Conservation (phyloP, 257 asterid species). For the Mitragyna speciosa region DNA sequence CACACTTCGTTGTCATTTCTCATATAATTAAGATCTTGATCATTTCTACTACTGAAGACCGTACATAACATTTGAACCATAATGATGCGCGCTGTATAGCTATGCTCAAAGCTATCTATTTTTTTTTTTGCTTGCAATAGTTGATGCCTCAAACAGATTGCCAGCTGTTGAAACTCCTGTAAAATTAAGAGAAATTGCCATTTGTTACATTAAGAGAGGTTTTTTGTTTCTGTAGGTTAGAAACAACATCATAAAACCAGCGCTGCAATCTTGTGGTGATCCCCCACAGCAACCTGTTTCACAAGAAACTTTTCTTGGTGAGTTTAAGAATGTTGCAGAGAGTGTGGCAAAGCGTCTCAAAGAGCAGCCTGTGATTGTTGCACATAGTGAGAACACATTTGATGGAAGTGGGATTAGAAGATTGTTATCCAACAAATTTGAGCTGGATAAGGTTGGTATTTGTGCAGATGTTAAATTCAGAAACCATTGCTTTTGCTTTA, state of each 20-base stretch:
- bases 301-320: constrained; percentile 59
- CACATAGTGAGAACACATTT: constrained; percentile 78
- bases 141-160: background rate
- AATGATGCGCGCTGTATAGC: too few species aligned
- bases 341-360: constrained; percentile 54
- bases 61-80: background rate
- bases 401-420: constrained; percentile 82
- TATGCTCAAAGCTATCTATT: background rate
- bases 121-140: background rate
- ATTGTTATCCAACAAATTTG: constrained; percentile 72
- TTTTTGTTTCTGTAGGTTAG: constrained; percentile 52
- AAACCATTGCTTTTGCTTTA: background rate
- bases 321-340: constrained; percentile 56
- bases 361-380: constrained; percentile 88
- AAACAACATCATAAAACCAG: constrained; percentile 66
- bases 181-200: background rate
- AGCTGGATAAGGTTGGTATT: constrained; percentile 67
- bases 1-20: background rate
- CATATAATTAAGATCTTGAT: background rate
- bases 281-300: constrained; percentile 54
- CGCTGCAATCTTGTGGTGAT: constrained; percentile 49
- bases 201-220: background rate
- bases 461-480: background rate
- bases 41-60: background rate
- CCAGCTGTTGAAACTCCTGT: background rate